Conservation (phyloP, 208 protist genomes). For the Leishmania martiniquensis region DNA sequence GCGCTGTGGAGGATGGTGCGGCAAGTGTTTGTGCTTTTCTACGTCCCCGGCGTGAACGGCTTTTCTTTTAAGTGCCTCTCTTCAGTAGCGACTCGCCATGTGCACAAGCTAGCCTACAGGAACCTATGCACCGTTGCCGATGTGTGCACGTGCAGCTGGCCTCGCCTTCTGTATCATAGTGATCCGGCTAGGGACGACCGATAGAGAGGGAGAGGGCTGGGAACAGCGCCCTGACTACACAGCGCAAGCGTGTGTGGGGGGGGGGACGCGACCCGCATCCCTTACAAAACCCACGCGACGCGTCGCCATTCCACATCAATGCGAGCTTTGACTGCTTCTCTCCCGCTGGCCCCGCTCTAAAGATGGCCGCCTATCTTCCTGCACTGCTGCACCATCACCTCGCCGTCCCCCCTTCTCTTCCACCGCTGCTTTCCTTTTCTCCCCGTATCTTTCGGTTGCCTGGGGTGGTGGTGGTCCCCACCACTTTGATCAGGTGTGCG, state of each 20-base stretch:
- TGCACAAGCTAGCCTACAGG: not conserved
- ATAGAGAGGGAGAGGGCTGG: not conserved
- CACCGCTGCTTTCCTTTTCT: not conserved
- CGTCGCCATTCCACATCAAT: not conserved
- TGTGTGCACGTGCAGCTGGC: not conserved
- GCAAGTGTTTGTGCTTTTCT: constrained; percentile 62
- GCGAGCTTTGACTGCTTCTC: not conserved
- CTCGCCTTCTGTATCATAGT: not conserved
- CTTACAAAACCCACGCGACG: not conserved
- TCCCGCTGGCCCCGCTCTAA: not conserved
- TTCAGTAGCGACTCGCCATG: not conserved
- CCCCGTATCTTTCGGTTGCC: not conserved
- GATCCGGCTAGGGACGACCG: not conserved
- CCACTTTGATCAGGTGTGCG: not conserved
- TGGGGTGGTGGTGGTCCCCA: too few relatives aligned
- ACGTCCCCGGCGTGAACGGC: constrained; percentile 48
- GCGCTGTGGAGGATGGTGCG: constrained; percentile 59
- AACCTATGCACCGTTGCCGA: not conserved
- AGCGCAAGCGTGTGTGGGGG: not conserved
- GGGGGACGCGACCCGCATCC: too few relatives aligned
- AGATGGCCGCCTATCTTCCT: not conserved
- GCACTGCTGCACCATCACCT: not conserved
- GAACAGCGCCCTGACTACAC: not conserved
- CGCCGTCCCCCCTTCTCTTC: not conserved
- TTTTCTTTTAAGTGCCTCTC: constrained; percentile 65